phyloP scores from a whole-genome alignment of 2,329 filamentous ascomycete genomes.

The Trichophyton schoenleinii region DNA sequence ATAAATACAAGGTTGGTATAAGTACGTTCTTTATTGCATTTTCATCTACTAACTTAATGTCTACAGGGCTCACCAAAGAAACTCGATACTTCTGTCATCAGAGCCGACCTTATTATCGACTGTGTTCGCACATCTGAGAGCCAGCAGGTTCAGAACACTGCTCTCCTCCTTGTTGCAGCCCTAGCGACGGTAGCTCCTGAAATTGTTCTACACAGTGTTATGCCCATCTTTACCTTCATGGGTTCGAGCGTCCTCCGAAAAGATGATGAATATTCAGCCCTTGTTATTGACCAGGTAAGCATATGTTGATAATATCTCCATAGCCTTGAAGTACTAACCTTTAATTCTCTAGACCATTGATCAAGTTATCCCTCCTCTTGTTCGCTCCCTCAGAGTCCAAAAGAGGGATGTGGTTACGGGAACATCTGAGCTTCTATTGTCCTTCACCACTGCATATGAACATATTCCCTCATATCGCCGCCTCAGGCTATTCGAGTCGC shows the following conservation, averaged over 20 bases:
- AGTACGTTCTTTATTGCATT: background rate
- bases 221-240: slow-evolving; percentile 99
- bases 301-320: background rate
- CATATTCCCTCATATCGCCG: slow-evolving; percentile 84
- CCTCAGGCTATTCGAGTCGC: slow-evolving; percentile 66
- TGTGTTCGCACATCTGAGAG: slow-evolving; percentile 86
- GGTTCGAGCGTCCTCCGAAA: slow-evolving; percentile 80
- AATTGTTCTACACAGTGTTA: slow-evolving; percentile 86
- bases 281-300: slow-evolving; percentile 65
- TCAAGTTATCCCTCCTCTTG: slow-evolving; percentile 82
- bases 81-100: slow-evolving; percentile 66
- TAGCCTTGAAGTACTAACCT: background rate
- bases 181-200: slow-evolving; percentile 81
- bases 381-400: slow-evolving; percentile 65
- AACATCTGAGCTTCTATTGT: slow-evolving; percentile 79
- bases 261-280: slow-evolving; percentile 91
- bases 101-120: slow-evolving; percentile 83
- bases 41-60: slow-evolving; percentile 1
- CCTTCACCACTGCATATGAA: slow-evolving; percentile 91
- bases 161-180: slow-evolving; percentile 73
- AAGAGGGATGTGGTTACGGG: slow-evolving; percentile 68
- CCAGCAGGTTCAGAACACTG: slow-evolving; percentile 85
- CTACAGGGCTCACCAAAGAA: slow-evolving; percentile 25
- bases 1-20: slow-evolving; percentile 47
- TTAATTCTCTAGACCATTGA: slow-evolving; percentile 59